These are phyloP conservation scores for Lupinus albus DNA, from an alignment of 306 rosid species.

Conservation along the genomic window DNA sequence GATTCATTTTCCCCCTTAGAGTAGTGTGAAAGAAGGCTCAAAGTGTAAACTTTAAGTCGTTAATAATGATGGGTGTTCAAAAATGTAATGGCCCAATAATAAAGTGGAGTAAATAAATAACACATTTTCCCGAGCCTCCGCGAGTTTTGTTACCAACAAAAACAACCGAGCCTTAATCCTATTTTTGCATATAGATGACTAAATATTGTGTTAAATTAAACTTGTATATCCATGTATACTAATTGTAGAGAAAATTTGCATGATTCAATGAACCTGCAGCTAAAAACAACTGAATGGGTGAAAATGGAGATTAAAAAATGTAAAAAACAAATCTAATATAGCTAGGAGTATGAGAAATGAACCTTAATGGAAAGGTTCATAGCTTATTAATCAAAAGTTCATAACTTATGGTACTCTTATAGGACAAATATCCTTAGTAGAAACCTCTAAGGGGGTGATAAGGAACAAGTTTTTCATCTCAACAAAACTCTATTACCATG, in stretches of 20 bases:
- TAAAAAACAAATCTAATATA: constrained; percentile 37
- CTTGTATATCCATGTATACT: constrained; percentile 52
- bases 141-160: no score
- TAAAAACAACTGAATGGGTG: constrained; percentile 50
- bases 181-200: constrained; percentile 39
- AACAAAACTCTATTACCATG: constrained; percentile 48
- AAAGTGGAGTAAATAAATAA: no score
- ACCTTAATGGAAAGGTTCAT: constrained; percentile 45
- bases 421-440: constrained; percentile 41
- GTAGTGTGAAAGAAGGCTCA: no score
- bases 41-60: no score
- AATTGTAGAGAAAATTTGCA: constrained; percentile 55
- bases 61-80: no score
- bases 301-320: constrained; percentile 27
- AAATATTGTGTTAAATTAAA: constrained; percentile 29
- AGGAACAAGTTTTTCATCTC: constrained; percentile 38
- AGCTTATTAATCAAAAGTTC: constrained; percentile 46
- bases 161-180: no score
- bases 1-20: no score
- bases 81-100: no score
- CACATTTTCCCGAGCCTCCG: no score
- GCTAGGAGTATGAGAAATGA: constrained; percentile 53
- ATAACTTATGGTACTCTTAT: constrained; percentile 40
- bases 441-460: constrained; percentile 36
- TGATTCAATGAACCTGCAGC: constrained; percentile 50